Base-by-base conservation (phyloP, 78 protist species). In the Creolimax fragrantissima region DNA sequence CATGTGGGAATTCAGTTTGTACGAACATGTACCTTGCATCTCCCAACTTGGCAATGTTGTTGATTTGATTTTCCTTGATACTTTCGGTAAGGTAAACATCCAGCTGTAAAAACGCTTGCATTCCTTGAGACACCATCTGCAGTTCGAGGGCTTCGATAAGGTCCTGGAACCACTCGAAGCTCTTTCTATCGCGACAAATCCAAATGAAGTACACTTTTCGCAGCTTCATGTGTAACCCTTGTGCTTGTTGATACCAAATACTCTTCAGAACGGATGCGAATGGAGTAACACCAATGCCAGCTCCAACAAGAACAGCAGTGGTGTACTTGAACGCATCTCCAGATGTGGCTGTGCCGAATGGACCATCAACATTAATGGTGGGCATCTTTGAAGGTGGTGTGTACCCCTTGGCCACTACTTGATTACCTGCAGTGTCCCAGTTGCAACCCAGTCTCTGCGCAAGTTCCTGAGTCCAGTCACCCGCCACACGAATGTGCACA, bases 261-360 rank as follows among this genome's bases (percentile, higher is more conserved):
- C 95, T 92, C 92, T 96, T 94, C 66, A 97, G 85, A 44, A 97
- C 90, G 3, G 98, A 96, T 0, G 97, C 97, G 44, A 94, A 96
- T 44, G 98, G 98, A 2, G 98, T 97, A 6, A 97, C 97, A 85
- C 98, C 98, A 74, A 97, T 97, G 85, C 98, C 98, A 2, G 97
- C 97, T 39, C 96, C 97, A 17, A 95, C 89, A 2, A 94, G 41
- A 39, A 97, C 92, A 35, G 93, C 95, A 2, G 81, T 84, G 84
- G 93, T 85, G 84, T 58, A 95, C 47, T 96, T 90, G 95, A 92
- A 96, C 39, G 93, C 94, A 67, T 94, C 93, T 91, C 96, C 96
- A 35, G 93, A 96, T 3, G 97, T 42, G 35, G 97, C 96, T 0
- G 97, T 91, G 42, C 98, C 98, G 89, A 95, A 96, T 42, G 97